These are phyloP conservation scores for Ustilago hordei DNA, from an alignment of 1,284 basidiomycete genomes.

Conservation along the genomic window DNA sequence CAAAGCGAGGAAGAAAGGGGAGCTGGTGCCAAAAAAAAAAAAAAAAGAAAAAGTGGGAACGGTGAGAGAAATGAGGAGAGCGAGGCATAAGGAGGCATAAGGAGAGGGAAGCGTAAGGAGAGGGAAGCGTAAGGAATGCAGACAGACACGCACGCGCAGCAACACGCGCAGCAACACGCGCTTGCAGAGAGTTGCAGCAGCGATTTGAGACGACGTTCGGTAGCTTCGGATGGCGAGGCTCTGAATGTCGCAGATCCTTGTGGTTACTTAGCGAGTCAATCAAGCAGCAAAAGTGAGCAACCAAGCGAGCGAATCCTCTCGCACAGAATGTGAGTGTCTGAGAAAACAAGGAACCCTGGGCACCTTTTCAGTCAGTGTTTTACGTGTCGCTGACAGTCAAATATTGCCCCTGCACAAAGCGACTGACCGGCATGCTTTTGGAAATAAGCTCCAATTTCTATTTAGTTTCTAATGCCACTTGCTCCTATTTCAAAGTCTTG, in stretches of 20 bases:
- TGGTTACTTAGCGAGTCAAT: background rate
- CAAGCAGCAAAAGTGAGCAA: background rate
- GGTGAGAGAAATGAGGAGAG: background rate
- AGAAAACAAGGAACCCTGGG: constrained; percentile 3
- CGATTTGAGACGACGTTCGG: background rate
- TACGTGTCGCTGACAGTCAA: constrained; percentile 4
- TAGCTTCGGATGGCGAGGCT: background rate
- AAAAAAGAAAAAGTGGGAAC: background rate
- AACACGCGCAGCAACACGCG: constrained; percentile 1
- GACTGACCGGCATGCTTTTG: constrained; percentile 1
- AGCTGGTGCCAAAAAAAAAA: background rate
- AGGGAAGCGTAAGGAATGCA: constrained; percentile 7
- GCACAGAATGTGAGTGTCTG: background rate
- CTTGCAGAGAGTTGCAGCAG: constrained; percentile 2
- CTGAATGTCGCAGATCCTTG: constrained; percentile 4
- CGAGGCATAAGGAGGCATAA: too few relatives aligned
- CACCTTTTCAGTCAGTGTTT: background rate
- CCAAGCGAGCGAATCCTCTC: background rate
- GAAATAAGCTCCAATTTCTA: background rate
- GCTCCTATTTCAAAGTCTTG: background rate
- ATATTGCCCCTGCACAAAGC: constrained; percentile 1
- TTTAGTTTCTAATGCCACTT: background rate
- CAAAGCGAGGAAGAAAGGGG: constrained; percentile 6
- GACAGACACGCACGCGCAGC: background rate
- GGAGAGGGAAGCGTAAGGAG: too few relatives aligned